Conservation (phyloP, 2,329 filamentous ascomycete genomes). For the Claviceps africana region DNA sequence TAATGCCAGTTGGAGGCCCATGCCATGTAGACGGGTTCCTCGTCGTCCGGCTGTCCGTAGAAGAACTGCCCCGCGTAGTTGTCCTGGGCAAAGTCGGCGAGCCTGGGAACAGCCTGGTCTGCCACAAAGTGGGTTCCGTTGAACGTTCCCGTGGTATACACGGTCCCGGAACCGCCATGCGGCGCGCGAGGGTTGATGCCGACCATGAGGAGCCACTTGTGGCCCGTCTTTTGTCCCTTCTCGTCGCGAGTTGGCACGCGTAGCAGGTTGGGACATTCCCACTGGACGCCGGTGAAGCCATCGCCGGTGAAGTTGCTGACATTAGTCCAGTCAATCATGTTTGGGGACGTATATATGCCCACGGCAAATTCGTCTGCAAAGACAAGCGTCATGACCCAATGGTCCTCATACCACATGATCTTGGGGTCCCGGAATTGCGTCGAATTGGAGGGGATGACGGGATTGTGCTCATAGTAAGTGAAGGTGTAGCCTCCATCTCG, state of each 20-base stretch:
- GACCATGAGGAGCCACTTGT: conserved; percentile 30
- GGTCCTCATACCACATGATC: conserved; percentile 41
- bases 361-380: conserved; percentile 38
- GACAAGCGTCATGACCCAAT: conserved; percentile 45
- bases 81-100: conserved; percentile 22
- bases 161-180: conserved; percentile 36
- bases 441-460: conserved; percentile 41
- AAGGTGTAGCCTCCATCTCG: conserved; percentile 48
- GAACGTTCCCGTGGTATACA: conserved; percentile 46
- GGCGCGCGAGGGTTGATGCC: conserved; percentile 45
- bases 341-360: conserved; percentile 45
- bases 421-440: conserved; percentile 52
- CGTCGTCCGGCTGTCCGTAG: conserved; percentile 10
- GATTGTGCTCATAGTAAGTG: conserved; percentile 43
- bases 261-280: conserved; percentile 51
- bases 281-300: conserved; percentile 40
- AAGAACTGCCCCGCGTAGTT: conserved; percentile 24
- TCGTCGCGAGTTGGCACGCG: conserved; percentile 32
- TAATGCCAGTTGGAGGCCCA: conserved; percentile 25
- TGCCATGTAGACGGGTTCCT: conserved; percentile 19
- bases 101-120: conserved; percentile 14
- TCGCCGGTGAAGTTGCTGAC: conserved; percentile 39
- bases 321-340: conserved; percentile 43
- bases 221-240: conserved; percentile 13
- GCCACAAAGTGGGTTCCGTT: conserved; percentile 48